Conservation (phyloP, 495 filamentous ascomycete species). For the Aspergillus bertholletiae region DNA sequence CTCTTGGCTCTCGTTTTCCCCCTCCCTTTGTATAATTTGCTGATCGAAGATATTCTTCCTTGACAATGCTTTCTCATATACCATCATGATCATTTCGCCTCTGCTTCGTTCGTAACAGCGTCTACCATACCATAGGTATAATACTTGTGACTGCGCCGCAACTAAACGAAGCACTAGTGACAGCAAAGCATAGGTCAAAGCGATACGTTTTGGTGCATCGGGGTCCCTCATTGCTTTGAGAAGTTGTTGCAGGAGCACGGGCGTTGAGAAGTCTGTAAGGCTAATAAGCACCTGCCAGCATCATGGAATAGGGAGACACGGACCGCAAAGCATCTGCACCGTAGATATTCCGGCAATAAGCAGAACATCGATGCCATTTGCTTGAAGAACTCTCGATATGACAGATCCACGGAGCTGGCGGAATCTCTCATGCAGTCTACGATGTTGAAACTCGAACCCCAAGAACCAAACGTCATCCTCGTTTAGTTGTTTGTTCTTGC, state of each 20-base stretch:
- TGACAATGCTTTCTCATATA: conserved; percentile 79
- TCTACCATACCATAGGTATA: conserved; percentile 71
- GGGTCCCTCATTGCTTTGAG: conserved; percentile 62
- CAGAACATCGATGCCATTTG: conserved; percentile 72
- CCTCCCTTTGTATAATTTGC: conserved; percentile 14
- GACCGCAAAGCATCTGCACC: conserved; percentile 58
- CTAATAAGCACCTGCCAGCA: conserved; percentile 6
- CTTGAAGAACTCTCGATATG: conserved; percentile 59
- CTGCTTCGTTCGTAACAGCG: conserved; percentile 74
- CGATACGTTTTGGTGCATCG: conserved; percentile 43
- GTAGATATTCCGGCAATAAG: conserved; percentile 60
- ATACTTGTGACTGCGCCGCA: conserved; percentile 60
- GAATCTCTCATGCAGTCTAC: conserved; percentile 65
- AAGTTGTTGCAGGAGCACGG: conserved; percentile 68
- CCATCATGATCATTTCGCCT: conserved; percentile 83
- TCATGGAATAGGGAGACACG: neutral
- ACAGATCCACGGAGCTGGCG: conserved; percentile 70
- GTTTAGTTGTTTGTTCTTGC: conserved; percentile 59
- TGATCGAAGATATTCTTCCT: conserved; percentile 65
- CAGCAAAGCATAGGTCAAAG: conserved; percentile 64
- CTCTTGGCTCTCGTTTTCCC: conserved; percentile 1
- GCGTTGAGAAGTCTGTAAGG: conserved; percentile 51
- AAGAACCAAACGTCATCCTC: conserved; percentile 78
- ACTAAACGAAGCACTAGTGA: conserved; percentile 57
- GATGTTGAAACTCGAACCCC: conserved; percentile 73